A percentile compares a stretch with the other conserved stretches of the same genome.
These are phyloP conservation scores for Phanerochaete carnosa DNA, from an alignment of 768 basidiomycete species.

Conservation along the genomic window DNA sequence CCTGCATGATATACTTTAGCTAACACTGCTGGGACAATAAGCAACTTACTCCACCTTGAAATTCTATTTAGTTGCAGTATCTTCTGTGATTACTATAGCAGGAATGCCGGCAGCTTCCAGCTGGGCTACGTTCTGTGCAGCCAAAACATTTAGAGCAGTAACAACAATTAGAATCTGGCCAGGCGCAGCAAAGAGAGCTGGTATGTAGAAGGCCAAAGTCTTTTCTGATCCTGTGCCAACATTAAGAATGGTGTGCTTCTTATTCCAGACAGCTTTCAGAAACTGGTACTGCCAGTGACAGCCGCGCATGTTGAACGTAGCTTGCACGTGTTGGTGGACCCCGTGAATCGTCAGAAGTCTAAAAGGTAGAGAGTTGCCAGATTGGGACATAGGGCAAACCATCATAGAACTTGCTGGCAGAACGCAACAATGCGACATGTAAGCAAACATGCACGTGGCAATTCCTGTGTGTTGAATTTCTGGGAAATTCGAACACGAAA, in stretches of 20 bases:
- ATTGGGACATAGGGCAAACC: too few relatives aligned
- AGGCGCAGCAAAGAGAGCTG: neutral
- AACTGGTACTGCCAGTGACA: too few relatives aligned
- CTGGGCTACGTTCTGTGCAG: neutral
- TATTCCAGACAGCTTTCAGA: neutral
- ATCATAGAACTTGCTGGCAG: too few relatives aligned
- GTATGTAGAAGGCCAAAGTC: neutral
- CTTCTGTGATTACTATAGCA: neutral
- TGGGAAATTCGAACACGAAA: too few relatives aligned
- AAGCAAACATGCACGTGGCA: too few relatives aligned
- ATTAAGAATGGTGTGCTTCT: neutral
- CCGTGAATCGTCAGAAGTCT: too few relatives aligned
- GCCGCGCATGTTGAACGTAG: too few relatives aligned
- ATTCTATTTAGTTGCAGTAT: neutral
- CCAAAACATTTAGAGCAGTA: neutral
- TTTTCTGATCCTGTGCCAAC: neutral
- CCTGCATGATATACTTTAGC: neutral
- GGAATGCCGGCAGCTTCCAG: neutral
- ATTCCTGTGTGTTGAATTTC: too few relatives aligned
- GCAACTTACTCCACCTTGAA: neutral
- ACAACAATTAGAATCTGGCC: neutral
- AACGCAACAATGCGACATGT: too few relatives aligned
- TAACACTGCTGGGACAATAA: neutral
- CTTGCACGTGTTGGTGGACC: neutral
- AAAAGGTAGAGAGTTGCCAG: too few relatives aligned